These are phyloP conservation scores for Crotalaria pallida DNA, from an alignment of 306 rosid species.

Conservation along the genomic window DNA sequence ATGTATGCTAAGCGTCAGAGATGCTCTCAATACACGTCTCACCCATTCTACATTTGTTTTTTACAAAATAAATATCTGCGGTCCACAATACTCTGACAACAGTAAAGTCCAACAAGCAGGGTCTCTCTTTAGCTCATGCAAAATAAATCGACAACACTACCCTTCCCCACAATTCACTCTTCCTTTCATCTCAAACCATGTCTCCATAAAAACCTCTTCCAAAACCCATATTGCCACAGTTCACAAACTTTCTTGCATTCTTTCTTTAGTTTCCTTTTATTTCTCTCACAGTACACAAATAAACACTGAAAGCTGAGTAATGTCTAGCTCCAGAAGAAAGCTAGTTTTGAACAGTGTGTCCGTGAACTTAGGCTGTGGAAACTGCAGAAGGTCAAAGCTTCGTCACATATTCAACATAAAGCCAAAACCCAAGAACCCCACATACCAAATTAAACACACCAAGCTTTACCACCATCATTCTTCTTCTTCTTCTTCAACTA, in stretches of 20 bases:
- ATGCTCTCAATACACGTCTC: not conserved
- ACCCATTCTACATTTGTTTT: not conserved
- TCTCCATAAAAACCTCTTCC: not conserved
- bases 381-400: slow-evolving; percentile 61
- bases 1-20: too few relatives aligned
- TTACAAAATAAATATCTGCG: not conserved
- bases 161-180: not conserved
- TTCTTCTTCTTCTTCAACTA: slow-evolving; percentile 34
- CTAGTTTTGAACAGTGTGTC: slow-evolving; percentile 42
- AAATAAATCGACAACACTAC: slow-evolving; percentile 16
- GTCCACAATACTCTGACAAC: slow-evolving; percentile 27
- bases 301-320: slow-evolving; percentile 17
- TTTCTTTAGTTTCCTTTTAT: not conserved
- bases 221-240: not conserved
- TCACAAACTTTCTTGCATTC: slow-evolving; percentile 2
- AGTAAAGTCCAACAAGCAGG: slow-evolving; percentile 23
- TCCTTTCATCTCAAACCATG: not conserved
- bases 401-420: slow-evolving; percentile 44
- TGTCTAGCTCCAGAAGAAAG: slow-evolving; percentile 52
- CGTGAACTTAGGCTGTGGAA: slow-evolving; percentile 58
- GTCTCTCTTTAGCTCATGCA: slow-evolving; percentile 31
- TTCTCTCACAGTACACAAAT: not conserved
- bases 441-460: slow-evolving; percentile 21
- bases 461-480: slow-evolving; percentile 16
- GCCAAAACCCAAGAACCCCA: slow-evolving; percentile 36